Evolutionary conservation across 495 filamentous ascomycete species (phyloP), one percentile per base, ranked within the genome.

Genomic region (Penicillium desertorum): DNA sequence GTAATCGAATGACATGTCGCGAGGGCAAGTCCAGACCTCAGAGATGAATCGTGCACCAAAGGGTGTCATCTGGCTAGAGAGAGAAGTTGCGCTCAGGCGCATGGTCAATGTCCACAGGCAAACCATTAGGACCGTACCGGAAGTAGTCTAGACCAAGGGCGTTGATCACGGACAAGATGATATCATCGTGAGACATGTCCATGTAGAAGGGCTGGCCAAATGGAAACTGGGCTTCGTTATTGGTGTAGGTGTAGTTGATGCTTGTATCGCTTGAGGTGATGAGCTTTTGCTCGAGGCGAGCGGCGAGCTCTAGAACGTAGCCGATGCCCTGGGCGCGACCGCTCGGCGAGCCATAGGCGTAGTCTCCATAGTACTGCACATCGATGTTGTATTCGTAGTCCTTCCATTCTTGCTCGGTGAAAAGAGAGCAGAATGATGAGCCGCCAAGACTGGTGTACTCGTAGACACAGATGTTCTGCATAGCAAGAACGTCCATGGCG

Each of bases 21-120:
- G 12, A 12, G 71, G 71, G 50, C 69, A 71, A 12, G 58, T 69
- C 69, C 69, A 73, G 52, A 89, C 69, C 62, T 89, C 86, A 14
- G 87, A 85, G 60, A 87, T 80, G 3, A 89, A 68, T 5, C 84
- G 72, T 0, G 82, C 84, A 12, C 76, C 85, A 61, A 88, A 89
- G 4, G 85, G 84, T 27, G 81, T 79, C 23, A 89, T 65, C 27
- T 72, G 54, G 23, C 54, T 62, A n/a, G 1, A 72, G 49, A 10
- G 41, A 36, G 50, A 74, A 74, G 10, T 51, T 65, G 1, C 62
- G 64, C 12, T 66, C 54, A 0, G 64, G 65, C 12, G 66, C 66
- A 47, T 84, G 80, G 45, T 77, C 76, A 16, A 86, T 75, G 4
- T 68, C 63, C 3, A 71, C 64, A 0, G 83, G 81, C 2, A 83